phyloP scores from a whole-genome alignment of 345 rosid genomes.

The Rhodamnia argentea region DNA sequence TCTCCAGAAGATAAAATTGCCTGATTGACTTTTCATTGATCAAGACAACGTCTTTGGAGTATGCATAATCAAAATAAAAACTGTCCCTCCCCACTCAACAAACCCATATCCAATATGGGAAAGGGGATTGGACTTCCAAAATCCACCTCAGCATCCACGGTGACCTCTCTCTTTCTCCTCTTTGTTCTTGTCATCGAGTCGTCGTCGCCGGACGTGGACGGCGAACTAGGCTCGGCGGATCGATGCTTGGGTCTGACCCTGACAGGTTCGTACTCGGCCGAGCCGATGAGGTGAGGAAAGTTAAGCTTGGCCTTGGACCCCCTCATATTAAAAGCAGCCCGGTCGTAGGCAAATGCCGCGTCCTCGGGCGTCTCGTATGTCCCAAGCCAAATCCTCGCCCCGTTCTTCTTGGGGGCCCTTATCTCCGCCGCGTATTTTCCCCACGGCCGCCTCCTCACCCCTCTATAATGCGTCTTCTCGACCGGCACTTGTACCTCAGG shows the following conservation, averaged over 20 bases:
- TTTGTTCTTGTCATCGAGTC: background rate
- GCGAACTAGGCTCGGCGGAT: constrained; percentile 8
- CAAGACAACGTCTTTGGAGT: too few species aligned
- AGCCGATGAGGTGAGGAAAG: constrained; percentile 26
- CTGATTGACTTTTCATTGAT: too few species aligned
- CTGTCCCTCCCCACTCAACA: too few species aligned
- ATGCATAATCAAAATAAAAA: too few species aligned
- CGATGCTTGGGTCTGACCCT: constrained; percentile 21
- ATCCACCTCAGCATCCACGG: background rate
- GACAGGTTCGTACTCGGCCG: constrained; percentile 16
- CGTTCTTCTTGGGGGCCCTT: constrained; percentile 30
- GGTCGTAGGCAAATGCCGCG: constrained; percentile 33
- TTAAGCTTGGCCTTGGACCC: constrained; percentile 33
- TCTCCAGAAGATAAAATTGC: too few species aligned
- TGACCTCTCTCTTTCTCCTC: background rate
- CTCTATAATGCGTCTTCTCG: constrained; percentile 13
- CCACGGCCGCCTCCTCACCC: constrained; percentile 42
- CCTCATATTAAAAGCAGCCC: constrained; percentile 29
- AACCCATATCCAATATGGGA: background rate
- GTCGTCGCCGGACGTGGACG: background rate
- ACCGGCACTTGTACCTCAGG: background rate
- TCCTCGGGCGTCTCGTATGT: constrained; percentile 37
- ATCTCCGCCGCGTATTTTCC: constrained; percentile 35
- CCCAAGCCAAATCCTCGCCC: constrained; percentile 35
- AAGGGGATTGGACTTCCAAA: background rate